Conservation (phyloP, 805 yeast species). For the Helenozyma baotianmanensis region DNA sequence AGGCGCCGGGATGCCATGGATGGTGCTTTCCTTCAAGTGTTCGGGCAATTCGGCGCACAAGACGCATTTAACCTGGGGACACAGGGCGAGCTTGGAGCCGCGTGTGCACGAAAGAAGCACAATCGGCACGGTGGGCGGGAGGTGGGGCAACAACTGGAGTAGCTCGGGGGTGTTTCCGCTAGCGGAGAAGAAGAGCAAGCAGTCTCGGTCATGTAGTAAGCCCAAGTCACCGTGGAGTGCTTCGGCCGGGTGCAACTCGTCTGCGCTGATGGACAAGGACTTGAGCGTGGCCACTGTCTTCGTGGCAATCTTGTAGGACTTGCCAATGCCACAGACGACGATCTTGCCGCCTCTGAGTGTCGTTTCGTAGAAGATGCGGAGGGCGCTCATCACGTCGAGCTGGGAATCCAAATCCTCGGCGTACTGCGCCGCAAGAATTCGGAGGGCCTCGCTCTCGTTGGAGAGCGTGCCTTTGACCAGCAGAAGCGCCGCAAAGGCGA, state of each 20-base stretch:
- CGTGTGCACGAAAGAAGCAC: conserved; percentile 61
- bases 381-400: conserved; percentile 38
- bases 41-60: conserved; percentile 61
- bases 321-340: conserved; percentile 80
- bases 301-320: conserved; percentile 72
- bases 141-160: conserved; percentile 50
- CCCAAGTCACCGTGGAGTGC: conserved; percentile 93
- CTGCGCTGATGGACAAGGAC: conserved; percentile 68
- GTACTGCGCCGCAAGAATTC: conserved; percentile 43
- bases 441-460: conserved; percentile 46
- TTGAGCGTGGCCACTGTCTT: conserved; percentile 80
- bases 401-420: conserved; percentile 42
- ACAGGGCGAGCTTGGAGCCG: conserved; percentile 50
- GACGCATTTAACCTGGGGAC: conserved; percentile 47
- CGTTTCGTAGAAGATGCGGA: conserved; percentile 33
- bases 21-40: conserved; percentile 50
- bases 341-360: conserved; percentile 54
- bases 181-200: conserved; percentile 64
- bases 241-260: conserved; percentile 73
- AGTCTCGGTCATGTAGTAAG: conserved; percentile 52
- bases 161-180: conserved; percentile 85
- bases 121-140: conserved; percentile 49
- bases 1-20: conserved; percentile 84
- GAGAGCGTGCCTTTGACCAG: conserved; percentile 39
- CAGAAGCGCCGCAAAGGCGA: conserved; percentile 20